These are phyloP conservation scores for Agastache rugosa DNA, from an alignment of 257 asterid species.

Conservation along the genomic window DNA sequence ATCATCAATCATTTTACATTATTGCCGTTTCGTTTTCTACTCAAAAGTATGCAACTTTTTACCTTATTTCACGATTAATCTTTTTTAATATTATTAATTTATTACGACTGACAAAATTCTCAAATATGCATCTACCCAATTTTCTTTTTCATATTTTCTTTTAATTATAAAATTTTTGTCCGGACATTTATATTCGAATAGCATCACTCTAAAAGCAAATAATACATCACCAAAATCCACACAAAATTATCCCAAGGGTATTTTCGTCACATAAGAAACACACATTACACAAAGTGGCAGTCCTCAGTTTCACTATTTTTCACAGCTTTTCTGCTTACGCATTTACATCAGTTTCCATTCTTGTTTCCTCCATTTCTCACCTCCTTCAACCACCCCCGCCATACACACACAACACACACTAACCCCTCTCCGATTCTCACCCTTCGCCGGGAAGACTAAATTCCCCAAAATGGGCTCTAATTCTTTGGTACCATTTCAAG, in stretches of 20 bases:
- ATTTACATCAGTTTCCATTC: slow-evolving; percentile 3
- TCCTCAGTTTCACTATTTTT: neutral
- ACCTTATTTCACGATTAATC: too few relatives aligned
- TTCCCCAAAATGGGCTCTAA: slow-evolving; percentile 38
- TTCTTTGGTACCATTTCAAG: slow-evolving; percentile 45
- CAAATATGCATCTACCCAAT: too few relatives aligned
- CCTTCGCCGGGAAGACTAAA: neutral
- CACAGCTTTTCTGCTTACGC: neutral
- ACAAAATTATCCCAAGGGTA: neutral
- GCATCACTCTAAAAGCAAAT: too few relatives aligned
- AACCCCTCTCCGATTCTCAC: slow-evolving; percentile 15
- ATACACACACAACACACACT: neutral
- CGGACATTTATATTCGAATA: too few relatives aligned
- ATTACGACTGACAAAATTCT: too few relatives aligned
- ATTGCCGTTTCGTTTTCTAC: too few relatives aligned
- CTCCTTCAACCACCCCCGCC: slow-evolving; percentile 22
- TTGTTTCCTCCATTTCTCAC: slow-evolving; percentile 23
- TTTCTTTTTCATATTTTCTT: too few relatives aligned
- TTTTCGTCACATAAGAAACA: neutral
- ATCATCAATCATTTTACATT: too few relatives aligned
- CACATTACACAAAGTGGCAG: neutral
- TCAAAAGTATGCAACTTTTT: too few relatives aligned
- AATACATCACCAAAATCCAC: neutral
- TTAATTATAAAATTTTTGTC: too few relatives aligned
- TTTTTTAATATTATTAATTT: too few relatives aligned